phyloP scores from a whole-genome alignment of 768 basidiomycete genomes.

The Lactarius hatsudake region DNA sequence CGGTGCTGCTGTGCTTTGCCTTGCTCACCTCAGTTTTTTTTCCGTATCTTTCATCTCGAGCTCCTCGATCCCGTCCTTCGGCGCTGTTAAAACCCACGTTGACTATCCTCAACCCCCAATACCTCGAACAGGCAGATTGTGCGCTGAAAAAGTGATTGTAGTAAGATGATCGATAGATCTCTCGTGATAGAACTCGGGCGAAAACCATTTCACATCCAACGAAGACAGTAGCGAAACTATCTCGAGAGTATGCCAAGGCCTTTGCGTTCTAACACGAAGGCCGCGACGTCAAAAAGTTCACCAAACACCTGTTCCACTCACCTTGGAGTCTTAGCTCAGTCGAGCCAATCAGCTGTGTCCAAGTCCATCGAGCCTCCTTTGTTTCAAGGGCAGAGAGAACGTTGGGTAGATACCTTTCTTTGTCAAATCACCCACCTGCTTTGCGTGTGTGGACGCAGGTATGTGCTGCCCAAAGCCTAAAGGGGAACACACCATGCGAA shows the following conservation, averaged over 20 bases:
- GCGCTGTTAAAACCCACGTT: not conserved
- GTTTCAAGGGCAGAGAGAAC: slow-evolving; percentile 50
- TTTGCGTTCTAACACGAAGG: slow-evolving; percentile 18
- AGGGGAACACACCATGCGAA: too few relatives aligned
- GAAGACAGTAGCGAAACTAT: slow-evolving; percentile 17
- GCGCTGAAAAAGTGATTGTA: too few relatives aligned
- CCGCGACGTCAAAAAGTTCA: not conserved
- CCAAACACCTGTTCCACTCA: too few relatives aligned
- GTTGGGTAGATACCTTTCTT: slow-evolving; percentile 42
- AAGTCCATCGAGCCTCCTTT: slow-evolving; percentile 43
- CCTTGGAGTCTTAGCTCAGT: slow-evolving; percentile 4
- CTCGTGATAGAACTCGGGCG: not conserved
- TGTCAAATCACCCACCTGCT: slow-evolving; percentile 42
- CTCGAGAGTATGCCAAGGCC: slow-evolving; percentile 11
- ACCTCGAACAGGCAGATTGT: not conserved
- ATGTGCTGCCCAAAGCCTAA: too few relatives aligned
- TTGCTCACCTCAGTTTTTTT: not conserved
- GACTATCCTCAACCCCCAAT: not conserved
- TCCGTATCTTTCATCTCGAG: not conserved
- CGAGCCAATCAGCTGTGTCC: slow-evolving; percentile 35
- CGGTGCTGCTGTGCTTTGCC: not conserved
- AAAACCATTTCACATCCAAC: slow-evolving; percentile 6
- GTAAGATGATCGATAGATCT: not conserved
- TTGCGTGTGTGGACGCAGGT: not conserved
- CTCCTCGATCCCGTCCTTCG: not conserved